Evolutionary conservation across 768 basidiomycete genomes (phyloP), one percentile per base, ranked within the genome.

Genomic region (Mycena rebaudengoi): DNA sequence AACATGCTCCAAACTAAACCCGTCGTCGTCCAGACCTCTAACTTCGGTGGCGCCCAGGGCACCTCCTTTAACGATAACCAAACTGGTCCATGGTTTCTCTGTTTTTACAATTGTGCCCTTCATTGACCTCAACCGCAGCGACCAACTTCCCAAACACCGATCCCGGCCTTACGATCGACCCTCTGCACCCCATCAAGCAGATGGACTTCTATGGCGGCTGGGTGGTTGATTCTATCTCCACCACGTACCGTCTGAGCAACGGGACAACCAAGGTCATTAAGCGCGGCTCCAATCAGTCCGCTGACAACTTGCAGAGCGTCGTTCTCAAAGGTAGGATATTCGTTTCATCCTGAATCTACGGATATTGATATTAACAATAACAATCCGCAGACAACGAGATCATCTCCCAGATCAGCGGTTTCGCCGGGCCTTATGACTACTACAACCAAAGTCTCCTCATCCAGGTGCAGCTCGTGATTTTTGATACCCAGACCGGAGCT

Each of bases 11-110:
- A 62, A 49, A 32, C 39, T 30, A 56, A 56, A 49, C 61, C 61
- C 12, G 61, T 55, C 41, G 21, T 55, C 21, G 53, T 62, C 37
- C 61, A 62, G 46, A 62, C 61, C n/a, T 62, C 61, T 21, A 62
- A 54, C 61, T 62, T 62, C 39, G 61, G 61, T 45, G 61, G 61
- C 25, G 40, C 53, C 13, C 51, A 62, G 39, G 61, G 53, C 33
- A 62, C 61, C 12, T 6, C 21, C 10, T 62, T 62, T 45, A 62
- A 62, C 37, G 61, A 62, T 12, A 48, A 10, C n/a, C 14, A 48
- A n/a, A 25, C 25, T 39, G 61, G 61, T 56, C 13, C 4, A 30
- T 48, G 21, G n/a, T 48, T 14, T 49, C 11, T 29, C 5, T 62
- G 10, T 16, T 43, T 14, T 44, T 29, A n/a, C 25, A 28, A 4